Conservation (phyloP, 306 rosid species). For the Pyrus bretschneideri region DNA sequence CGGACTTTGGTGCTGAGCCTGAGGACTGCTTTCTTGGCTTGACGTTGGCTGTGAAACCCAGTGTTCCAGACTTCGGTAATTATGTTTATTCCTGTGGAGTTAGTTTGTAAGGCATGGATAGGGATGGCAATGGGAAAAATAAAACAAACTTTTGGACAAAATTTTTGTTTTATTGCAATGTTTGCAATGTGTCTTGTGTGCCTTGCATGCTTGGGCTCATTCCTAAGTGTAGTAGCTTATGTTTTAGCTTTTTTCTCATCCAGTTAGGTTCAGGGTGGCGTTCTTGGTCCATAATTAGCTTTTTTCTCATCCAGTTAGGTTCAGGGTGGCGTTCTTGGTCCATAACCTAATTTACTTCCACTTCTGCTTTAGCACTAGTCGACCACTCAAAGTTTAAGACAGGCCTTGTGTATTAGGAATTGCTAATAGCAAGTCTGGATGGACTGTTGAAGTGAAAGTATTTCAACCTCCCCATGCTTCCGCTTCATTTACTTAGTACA, state of each 20-base stretch:
- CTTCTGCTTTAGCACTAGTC: neutral
- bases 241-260: neutral
- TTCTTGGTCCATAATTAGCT: neutral
- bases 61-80: slow-evolving; percentile 62
- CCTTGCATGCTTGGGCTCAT: neutral
- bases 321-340: neutral
- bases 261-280: neutral
- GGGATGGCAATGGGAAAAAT: neutral
- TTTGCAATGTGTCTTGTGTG: neutral
- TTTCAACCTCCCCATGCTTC: neutral
- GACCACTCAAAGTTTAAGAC: neutral
- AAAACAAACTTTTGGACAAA: neutral
- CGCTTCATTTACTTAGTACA: neutral
- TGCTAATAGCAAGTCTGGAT: neutral
- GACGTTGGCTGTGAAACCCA: slow-evolving; percentile 78
- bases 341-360: no score
- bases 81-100: slow-evolving; percentile 4
- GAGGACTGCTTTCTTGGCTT: slow-evolving; percentile 92
- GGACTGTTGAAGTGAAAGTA: neutral
- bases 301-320: neutral
- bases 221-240: neutral
- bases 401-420: neutral
- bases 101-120: neutral
- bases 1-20: slow-evolving; percentile 75
- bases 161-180: neutral